phyloP scores from a whole-genome alignment of 2,329 filamentous ascomycete species.

The Periconia macrospinosa region DNA sequence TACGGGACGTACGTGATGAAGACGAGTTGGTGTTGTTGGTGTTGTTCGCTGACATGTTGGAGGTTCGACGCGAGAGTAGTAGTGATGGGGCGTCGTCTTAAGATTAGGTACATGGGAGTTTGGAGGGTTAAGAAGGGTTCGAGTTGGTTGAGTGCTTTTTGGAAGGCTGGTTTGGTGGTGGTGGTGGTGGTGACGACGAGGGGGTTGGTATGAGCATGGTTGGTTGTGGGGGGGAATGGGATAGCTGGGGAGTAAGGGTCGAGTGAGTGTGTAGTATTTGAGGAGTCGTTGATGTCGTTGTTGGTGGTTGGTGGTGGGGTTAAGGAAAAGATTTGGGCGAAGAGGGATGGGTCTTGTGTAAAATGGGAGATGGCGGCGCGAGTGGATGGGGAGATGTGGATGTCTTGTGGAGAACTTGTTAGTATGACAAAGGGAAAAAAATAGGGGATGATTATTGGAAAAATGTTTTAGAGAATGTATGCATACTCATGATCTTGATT shows the following conservation, averaged over 20 bases:
- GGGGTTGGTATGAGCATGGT: too few relatives aligned
- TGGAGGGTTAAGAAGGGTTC: constrained; percentile 15
- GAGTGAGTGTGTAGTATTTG: too few relatives aligned
- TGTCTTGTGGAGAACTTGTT: neutral
- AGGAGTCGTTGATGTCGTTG: too few relatives aligned
- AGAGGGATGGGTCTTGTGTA: neutral
- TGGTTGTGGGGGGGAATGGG: neutral
- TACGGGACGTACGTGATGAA: constrained; percentile 31
- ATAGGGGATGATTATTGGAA: neutral
- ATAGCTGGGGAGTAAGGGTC: neutral
- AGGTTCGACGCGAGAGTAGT: neutral
- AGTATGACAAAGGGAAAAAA: neutral
- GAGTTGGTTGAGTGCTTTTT: constrained; percentile 18
- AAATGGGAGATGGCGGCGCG: neutral
- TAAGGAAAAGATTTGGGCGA: neutral
- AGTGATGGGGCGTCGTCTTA: constrained; percentile 13
- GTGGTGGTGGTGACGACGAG: constrained; percentile 1
- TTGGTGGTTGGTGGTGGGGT: neutral
- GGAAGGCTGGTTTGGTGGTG: constrained; percentile 11
- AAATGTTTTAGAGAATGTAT: too few relatives aligned
- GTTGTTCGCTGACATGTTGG: neutral
- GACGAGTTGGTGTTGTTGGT: constrained; percentile 4
- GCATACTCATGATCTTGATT: too few relatives aligned
- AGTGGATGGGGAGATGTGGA: neutral
- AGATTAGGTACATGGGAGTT: constrained; percentile 21